These are phyloP conservation scores for Lecanicillium sp. DNA, from an alignment of 2,329 filamentous ascomycete species.

Conservation along the genomic window DNA sequence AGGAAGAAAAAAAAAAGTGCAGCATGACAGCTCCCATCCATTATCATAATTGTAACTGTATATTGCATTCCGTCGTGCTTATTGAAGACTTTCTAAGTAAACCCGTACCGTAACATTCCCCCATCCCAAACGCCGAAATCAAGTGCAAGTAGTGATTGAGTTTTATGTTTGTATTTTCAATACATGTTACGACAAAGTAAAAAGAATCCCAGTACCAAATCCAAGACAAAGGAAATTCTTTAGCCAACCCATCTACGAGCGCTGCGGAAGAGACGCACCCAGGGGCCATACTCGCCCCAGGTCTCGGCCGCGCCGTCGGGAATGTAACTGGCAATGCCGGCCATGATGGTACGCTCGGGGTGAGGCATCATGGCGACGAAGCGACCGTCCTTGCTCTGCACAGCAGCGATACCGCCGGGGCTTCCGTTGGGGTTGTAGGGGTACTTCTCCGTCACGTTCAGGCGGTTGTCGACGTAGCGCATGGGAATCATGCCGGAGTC, in stretches of 20 bases:
- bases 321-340: conserved; percentile 70
- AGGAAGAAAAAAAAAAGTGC: no score
- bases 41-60: no score
- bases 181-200: no score
- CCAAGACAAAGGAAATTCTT: conserved; percentile 2
- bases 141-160: no score
- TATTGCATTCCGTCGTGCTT: no score
- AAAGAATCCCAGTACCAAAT: no score
- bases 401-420: conserved; percentile 73
- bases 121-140: no score
- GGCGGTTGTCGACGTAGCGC: conserved; percentile 76
- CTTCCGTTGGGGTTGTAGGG: conserved; percentile 85
- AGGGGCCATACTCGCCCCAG: conserved; percentile 80
- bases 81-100: no score
- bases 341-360: conserved; percentile 81
- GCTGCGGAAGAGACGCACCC: conserved; percentile 81
- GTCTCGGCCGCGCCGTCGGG: conserved; percentile 51
- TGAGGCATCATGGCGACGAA: conserved; percentile 91
- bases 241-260: conserved; percentile 80
- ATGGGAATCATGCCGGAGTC: conserved; percentile 66
- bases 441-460: conserved; percentile 69
- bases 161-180: no score
- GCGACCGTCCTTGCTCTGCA: conserved; percentile 69
- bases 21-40: no score
- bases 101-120: no score